Percentiles rank a stretch among this genome's conserved stretches.
These are phyloP conservation scores for Ogataea philodendri DNA, from an alignment of 805 yeast genomes.

Conservation along the genomic window DNA sequence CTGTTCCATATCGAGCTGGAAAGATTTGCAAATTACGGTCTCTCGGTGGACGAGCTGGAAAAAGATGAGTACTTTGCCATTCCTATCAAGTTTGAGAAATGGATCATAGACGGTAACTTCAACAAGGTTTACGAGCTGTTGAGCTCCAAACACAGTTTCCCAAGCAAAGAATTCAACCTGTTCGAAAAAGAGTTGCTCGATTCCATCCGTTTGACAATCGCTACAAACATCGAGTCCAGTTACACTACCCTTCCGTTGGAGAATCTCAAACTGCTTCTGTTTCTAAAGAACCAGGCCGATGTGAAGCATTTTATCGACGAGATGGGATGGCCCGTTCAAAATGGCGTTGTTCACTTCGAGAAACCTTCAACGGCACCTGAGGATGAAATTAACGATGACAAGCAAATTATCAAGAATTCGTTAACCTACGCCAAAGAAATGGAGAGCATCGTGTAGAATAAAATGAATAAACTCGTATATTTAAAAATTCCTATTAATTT, in stretches of 20 bases:
- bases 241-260: constrained; percentile 74
- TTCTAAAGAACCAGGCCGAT: constrained; percentile 53
- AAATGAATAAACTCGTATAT: constrained; percentile 1
- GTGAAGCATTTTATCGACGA: constrained; percentile 52
- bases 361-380: constrained; percentile 25
- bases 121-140: constrained; percentile 80
- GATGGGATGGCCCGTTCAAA: constrained; percentile 56
- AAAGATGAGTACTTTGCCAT: constrained; percentile 70
- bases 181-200: constrained; percentile 72
- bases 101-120: constrained; percentile 96
- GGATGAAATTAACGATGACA: constrained; percentile 39
- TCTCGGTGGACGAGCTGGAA: constrained; percentile 50
- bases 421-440: constrained; percentile 85
- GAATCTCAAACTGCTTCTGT: constrained; percentile 78
- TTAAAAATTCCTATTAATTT: neutral
- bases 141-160: constrained; percentile 52
- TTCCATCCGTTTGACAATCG: constrained; percentile 84
- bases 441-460: constrained; percentile 75
- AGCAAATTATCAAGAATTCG: constrained; percentile 62
- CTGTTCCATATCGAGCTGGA: constrained; percentile 90
- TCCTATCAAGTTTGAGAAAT: constrained; percentile 86
- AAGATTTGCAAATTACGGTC: constrained; percentile 49
- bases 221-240: constrained; percentile 76
- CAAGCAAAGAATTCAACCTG: constrained; percentile 71
- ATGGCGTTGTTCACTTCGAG: constrained; percentile 50